These are phyloP conservation scores for Xylariomycetidae sp. DNA, from an alignment of 2,329 filamentous ascomycete genomes.

Conservation along the genomic window DNA sequence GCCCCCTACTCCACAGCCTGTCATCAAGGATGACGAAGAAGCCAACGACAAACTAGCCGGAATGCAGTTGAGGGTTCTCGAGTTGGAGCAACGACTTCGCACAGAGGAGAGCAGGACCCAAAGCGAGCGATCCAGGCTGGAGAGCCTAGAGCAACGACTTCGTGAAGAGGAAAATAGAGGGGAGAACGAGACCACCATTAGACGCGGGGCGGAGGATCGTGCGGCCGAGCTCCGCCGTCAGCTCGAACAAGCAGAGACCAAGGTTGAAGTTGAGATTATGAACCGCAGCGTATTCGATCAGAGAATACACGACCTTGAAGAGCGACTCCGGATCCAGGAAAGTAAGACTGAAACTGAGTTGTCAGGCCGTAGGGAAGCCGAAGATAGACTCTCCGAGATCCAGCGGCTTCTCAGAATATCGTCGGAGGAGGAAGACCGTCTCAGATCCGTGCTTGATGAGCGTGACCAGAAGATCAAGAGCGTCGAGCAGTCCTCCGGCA, in stretches of 20 bases:
- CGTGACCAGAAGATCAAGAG: conserved; percentile 62
- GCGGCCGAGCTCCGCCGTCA: conserved; percentile 49
- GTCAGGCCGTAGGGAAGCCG: conserved; percentile 58
- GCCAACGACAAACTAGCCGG: conserved; percentile 51
- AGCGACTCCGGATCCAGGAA: conserved; percentile 60
- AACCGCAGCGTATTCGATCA: conserved; percentile 55
- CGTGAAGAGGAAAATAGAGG: conserved; percentile 42
- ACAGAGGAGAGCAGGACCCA: conserved; percentile 20
- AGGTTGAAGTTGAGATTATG: conserved; percentile 57
- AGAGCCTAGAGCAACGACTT: conserved; percentile 55
- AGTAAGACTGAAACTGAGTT: conserved; percentile 61
- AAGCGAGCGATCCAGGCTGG: conserved; percentile 39
- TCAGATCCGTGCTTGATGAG: conserved; percentile 64
- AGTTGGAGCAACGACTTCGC: conserved; percentile 24
- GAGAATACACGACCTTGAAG: conserved; percentile 65
- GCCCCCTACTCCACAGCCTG: conserved; percentile 42
- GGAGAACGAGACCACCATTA: conserved; percentile 44
- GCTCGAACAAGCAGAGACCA: conserved; percentile 53
- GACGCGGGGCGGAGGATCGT: conserved; percentile 49
- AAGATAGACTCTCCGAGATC: conserved; percentile 69
- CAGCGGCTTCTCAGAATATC: conserved; percentile 64
- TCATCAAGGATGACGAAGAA: conserved; percentile 43
- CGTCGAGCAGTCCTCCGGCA: conserved; percentile 51
- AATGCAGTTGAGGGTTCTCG: conserved; percentile 53
- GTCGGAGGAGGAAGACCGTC: conserved; percentile 67